Base-by-base conservation (phyloP, 2,329 filamentous ascomycete species). In the Sporothrix dimorphospora region DNA sequence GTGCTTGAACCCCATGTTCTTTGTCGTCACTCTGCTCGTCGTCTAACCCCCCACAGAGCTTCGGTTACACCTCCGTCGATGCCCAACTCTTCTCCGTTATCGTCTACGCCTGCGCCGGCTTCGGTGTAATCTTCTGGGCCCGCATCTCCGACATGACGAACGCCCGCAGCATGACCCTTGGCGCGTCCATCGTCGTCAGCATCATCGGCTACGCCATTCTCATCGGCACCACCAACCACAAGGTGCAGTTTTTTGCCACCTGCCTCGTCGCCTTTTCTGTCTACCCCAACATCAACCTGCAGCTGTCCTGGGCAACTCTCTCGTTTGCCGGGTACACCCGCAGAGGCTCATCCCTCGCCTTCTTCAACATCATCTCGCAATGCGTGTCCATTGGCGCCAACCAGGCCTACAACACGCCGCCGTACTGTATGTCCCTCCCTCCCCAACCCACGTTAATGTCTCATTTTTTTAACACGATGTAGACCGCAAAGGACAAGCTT, bases 11-110 rank as follows among this genome's bases (percentile, higher is more conserved):
- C 30, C 30, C 19, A 24, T 53, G n/a, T 21, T 11, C 2, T 24
- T 21, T 21, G 14, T 21, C 49, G 7, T 45, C 11, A 3, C 42
- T 12, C 4, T n/a, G 30, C 3, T 59, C n/a, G 9, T 38, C 19
- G 4, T 21, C 40, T 47, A 30, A 65, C 59, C 9, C 4, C 8
- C 47, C 4, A 27, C 61, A 75, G 21, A 80, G 81, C 3, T 75
- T 82, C 5, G 77, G 79, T 66, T 81, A 76, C 70, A 77, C 78
- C 0, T 80, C 77, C 0, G 73, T 81, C 0, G 75, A 78, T n/a
- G 79, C 79, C 4, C 80, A 82, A 55, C 66, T 69, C 8, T 69
- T 82, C 2, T 80, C 79, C 3, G 79, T 82, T 2, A 81, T 80
- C 0, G 77, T 80, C 34, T 80, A 80, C 69, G 71, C 73, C 51